These are phyloP conservation scores for Scytalidium sp. DNA, from an alignment of 2,329 filamentous ascomycete genomes.

Conservation along the genomic window DNA sequence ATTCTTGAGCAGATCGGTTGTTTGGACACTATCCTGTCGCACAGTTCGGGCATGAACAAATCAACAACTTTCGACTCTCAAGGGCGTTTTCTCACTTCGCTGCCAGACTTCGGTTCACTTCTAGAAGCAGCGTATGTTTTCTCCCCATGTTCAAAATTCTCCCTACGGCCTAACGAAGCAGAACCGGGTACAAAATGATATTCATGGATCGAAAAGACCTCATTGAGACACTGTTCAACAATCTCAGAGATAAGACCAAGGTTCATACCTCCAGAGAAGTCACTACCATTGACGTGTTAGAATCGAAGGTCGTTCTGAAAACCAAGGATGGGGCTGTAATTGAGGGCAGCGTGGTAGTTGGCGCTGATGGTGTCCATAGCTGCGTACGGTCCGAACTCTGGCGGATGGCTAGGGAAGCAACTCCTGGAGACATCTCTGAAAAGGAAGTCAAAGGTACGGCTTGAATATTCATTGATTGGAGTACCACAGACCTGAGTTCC, in stretches of 20 bases:
- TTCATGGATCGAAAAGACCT: conserved; percentile 1
- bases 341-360: conserved; percentile 19
- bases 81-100: too few relatives aligned
- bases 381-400: conserved; percentile 27
- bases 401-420: conserved; percentile 17
- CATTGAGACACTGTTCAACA: conserved; percentile 6
- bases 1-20: conserved; percentile 50
- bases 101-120: too few relatives aligned
- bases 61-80: too few relatives aligned
- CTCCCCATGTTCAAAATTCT: too few relatives aligned
- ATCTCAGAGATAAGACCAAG: conserved; percentile 16
- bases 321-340: conserved; percentile 19
- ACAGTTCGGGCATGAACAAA: too few relatives aligned
- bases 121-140: too few relatives aligned
- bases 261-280: conserved; percentile 9
- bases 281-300: conserved; percentile 7
- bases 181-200: conserved; percentile 2
- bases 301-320: conserved; percentile 9
- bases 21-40: conserved; percentile 23
- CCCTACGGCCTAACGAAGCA: too few relatives aligned
- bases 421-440: conserved; percentile 24
- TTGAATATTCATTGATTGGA: too few relatives aligned
- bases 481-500: too few relatives aligned
- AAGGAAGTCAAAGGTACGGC: too few relatives aligned
- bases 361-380: conserved; percentile 24